phyloP scores from a whole-genome alignment of 768 basidiomycete species.

The Russula brevipes region DNA sequence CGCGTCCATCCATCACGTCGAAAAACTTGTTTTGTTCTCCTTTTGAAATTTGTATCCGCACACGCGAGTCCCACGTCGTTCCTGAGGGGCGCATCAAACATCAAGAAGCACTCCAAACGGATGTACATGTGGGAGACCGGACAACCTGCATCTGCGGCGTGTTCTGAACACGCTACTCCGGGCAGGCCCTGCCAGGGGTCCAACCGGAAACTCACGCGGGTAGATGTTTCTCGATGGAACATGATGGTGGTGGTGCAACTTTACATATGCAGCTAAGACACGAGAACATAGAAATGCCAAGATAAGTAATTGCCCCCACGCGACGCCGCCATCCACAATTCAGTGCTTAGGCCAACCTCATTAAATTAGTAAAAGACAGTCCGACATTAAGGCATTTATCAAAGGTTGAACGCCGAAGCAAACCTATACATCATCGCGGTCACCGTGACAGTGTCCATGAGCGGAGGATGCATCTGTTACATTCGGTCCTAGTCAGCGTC shows the following conservation, averaged over 20 bases:
- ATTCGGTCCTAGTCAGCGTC: conserved; percentile 13
- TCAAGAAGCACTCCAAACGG: conserved; percentile 8
- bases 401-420: conserved; percentile 48
- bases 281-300: conserved; percentile 23
- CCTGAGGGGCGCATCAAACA: conserved; percentile 14
- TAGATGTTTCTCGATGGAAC: conserved; percentile 22
- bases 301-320: conserved; percentile 25
- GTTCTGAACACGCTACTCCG: conserved; percentile 21
- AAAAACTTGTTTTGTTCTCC: neutral
- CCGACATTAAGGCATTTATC: conserved; percentile 10
- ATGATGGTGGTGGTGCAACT: conserved; percentile 13
- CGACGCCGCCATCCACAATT: conserved; percentile 17
- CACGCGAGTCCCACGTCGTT: conserved; percentile 6
- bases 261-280: conserved; percentile 25
- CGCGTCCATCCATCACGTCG: conserved; percentile 8
- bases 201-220: conserved; percentile 15
- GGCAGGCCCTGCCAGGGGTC: conserved; percentile 18
- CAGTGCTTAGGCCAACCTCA: conserved; percentile 20
- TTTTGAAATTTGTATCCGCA: conserved; percentile 15
- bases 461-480: conserved; percentile 73
- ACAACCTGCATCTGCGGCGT: conserved; percentile 12
- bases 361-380: conserved; percentile 22
- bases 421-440: conserved; percentile 84
- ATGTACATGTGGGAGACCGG: conserved; percentile 16
- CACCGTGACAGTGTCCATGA: conserved; percentile 85